Evolutionary conservation across 2,329 filamentous ascomycete genomes (phyloP).

Genomic region (Alternaria sp.): DNA sequence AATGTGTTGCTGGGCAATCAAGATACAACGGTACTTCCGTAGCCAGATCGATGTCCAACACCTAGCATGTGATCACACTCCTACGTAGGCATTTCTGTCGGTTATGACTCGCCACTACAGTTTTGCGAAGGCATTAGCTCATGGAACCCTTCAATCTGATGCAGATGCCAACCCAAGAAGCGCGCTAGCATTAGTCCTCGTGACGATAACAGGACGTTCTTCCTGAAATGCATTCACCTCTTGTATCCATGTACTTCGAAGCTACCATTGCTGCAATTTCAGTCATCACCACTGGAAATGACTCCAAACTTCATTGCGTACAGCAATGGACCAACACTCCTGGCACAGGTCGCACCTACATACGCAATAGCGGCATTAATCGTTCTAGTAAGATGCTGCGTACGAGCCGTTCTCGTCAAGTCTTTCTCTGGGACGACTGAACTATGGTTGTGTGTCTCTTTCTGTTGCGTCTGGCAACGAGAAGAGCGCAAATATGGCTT

Average conservation of each 20-base stretch:
- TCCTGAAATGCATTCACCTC: background rate
- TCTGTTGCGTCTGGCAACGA: constrained; percentile 54
- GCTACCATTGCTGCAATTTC: background rate
- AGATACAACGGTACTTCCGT: too few species aligned
- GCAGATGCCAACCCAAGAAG: too few species aligned
- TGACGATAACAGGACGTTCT: too few species aligned
- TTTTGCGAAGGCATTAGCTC: too few species aligned
- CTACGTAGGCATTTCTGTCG: too few species aligned
- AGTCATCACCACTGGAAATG: background rate
- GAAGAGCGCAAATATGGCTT: constrained; percentile 50
- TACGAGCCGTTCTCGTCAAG: constrained; percentile 58
- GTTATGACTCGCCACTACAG: too few species aligned
- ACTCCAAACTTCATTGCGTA: constrained; percentile 27
- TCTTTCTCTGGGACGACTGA: constrained; percentile 62
- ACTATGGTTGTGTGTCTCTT: constrained; percentile 56
- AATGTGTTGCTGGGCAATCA: too few species aligned
- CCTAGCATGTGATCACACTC: too few species aligned
- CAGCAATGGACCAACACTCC: constrained; percentile 35
- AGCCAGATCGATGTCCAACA: too few species aligned
- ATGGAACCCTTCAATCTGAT: too few species aligned
- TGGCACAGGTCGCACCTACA: constrained; percentile 28
- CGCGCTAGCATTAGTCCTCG: too few species aligned
- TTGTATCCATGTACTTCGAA: too few species aligned
- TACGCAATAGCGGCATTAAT: constrained; percentile 51
- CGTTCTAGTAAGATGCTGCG: constrained; percentile 57